Conservation (phyloP, 148 eudicot genomes). For the Tetragonia tetragonoides region DNA sequence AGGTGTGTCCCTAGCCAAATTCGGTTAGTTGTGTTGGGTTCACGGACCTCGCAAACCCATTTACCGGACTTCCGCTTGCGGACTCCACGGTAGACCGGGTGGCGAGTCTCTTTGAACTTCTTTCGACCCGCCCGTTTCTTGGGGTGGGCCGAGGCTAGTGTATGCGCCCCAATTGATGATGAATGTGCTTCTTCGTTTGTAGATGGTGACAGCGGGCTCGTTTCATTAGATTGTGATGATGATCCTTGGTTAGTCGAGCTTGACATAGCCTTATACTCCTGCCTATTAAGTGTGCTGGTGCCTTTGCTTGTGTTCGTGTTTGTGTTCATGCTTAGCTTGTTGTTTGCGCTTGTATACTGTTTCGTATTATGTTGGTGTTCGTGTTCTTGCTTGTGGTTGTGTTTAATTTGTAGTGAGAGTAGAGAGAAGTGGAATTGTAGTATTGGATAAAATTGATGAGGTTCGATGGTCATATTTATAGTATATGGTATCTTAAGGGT, state of each 20-base stretch:
- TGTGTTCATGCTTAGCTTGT: too few species aligned
- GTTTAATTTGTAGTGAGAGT: too few species aligned
- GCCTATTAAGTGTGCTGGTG: background rate
- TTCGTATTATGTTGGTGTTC: too few species aligned
- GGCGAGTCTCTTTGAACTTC: constrained; percentile 74
- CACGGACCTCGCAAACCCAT: constrained; percentile 86
- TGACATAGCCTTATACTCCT: background rate
- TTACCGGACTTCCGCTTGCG: constrained; percentile 56
- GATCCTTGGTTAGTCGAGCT: background rate
- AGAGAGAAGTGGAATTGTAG: too few species aligned
- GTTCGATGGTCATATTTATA: background rate
- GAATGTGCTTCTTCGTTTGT: constrained; percentile 37
- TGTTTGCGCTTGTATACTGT: too few species aligned
- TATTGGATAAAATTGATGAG: background rate
- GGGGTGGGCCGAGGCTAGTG: constrained; percentile 56
- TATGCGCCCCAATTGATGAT: too few species aligned
- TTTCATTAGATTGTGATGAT: background rate
- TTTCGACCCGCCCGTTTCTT: constrained; percentile 75
- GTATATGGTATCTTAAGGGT: background rate
- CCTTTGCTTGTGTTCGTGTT: too few species aligned
- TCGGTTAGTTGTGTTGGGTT: constrained; percentile 69
- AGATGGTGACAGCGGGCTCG: constrained; percentile 23
- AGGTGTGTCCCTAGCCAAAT: constrained; percentile 82
- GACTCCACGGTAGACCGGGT: constrained; percentile 81
- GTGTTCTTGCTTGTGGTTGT: too few species aligned